These are phyloP conservation scores for Venturiaceae sp. DNA, from an alignment of 2,329 filamentous ascomycete species.

Conservation along the genomic window DNA sequence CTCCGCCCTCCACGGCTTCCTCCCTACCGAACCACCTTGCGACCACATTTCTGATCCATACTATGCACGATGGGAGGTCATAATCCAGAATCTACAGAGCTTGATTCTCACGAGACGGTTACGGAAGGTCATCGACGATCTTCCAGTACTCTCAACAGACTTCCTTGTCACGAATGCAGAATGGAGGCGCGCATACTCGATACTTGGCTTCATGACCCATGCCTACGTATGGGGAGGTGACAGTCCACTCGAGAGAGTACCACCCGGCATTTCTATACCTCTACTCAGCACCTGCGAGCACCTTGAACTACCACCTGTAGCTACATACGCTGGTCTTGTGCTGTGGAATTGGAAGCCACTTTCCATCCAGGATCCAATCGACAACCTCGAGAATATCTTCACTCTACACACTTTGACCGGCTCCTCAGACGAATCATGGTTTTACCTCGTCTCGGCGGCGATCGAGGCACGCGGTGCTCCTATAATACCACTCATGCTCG, in stretches of 20 bases:
- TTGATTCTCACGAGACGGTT: constrained; percentile 79
- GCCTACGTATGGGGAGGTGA: constrained; percentile 85
- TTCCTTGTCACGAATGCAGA: constrained; percentile 76
- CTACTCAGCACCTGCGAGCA: constrained; percentile 66
- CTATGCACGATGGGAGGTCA: constrained; percentile 89
- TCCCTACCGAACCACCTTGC: constrained; percentile 72
- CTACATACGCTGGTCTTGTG: constrained; percentile 84
- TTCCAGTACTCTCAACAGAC: constrained; percentile 76
- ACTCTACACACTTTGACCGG: constrained; percentile 88
- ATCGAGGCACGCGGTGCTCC: constrained; percentile 89
- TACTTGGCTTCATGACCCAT: constrained; percentile 72
- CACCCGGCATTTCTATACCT: constrained; percentile 73
- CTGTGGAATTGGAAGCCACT: constrained; percentile 97
- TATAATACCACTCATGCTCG: constrained; percentile 79
- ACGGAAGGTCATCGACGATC: constrained; percentile 64
- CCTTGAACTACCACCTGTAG: constrained; percentile 82
- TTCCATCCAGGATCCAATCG: constrained; percentile 71
- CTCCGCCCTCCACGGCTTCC: constrained; percentile 52
- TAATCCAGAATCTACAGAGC: constrained; percentile 76
- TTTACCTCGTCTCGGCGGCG: constrained; percentile 89
- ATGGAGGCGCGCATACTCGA: constrained; percentile 79
- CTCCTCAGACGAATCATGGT: constrained; percentile 95
- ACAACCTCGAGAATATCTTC: constrained; percentile 77
- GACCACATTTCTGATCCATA: constrained; percentile 77
- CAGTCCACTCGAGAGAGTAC: constrained; percentile 59